Evolutionary conservation across 2,329 filamentous ascomycete genomes (phyloP), one percentile per base, ranked within the genome.

Genomic region (Cordyceps militaris): DNA sequence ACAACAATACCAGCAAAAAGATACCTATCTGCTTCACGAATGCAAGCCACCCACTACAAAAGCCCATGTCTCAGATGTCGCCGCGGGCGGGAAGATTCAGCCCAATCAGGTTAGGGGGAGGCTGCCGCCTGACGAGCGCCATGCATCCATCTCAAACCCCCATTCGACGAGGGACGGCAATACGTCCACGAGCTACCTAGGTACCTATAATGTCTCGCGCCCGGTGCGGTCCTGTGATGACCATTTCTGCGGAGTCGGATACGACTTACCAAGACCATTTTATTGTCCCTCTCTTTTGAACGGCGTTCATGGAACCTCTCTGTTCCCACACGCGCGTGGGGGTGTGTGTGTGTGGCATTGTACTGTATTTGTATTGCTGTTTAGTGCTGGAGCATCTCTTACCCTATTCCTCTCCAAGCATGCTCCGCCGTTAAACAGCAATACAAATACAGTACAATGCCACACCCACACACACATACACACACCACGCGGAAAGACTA

Each of bases 121-220:
- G 47, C 50, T 26, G 28, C 40, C 61, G 60, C 59, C 59, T 61
- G 61, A 63, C 60, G 61, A 55, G 52, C 56, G 61, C 61, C 55
- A 60, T 58, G 58, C 49, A 36, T 56, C 32, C 19, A 54, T 42
- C 43, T n/a, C 34, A 6, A 32, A 32, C 34, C 38, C n/a, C 19
- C 38, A 21, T 19, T n/a, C 36, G n/a, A 21, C n/a, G 3, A 42
- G 4, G 9, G 16, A 16, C 38, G 5, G 9, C 38, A 16, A 19
- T 7, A 6, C 40, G 24, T 42, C 53, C 13, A 47, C 44, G 9
- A n/a, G 24, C 7, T 14, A 28, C 16, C 10, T 28, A 30, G 36
- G 24, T 43, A 23, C 24, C 50, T 34, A 26, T 44, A 21, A 8
- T 34, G 28, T 54, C 51, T 44, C 51, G 26, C 38, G 13, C 36